These are phyloP conservation scores for Mortierella sp. DNA, from an alignment of 371 early-diverging fungal species.

Conservation along the genomic window DNA sequence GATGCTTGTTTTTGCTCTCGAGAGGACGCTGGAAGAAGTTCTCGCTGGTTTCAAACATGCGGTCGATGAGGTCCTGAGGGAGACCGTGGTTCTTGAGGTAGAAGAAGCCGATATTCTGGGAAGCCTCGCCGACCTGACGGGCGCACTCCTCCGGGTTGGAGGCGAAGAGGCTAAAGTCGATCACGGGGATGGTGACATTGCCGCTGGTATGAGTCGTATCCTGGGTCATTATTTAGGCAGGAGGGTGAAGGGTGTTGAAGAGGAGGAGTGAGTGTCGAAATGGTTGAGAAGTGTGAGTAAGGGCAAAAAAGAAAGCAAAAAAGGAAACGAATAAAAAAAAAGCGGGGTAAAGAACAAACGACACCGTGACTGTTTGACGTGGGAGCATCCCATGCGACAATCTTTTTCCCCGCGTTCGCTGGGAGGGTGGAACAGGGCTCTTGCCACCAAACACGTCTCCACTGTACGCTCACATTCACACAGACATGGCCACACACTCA, in stretches of 20 bases:
- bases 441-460: too few relatives aligned
- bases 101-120: constrained; percentile 73
- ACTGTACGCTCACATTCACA: neutral
- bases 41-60: constrained; percentile 66
- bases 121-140: constrained; percentile 63
- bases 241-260: too few relatives aligned
- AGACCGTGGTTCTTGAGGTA: constrained; percentile 73
- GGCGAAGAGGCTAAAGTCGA: constrained; percentile 64
- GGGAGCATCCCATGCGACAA: neutral
- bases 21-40: constrained; percentile 28
- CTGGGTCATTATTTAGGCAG: neutral
- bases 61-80: constrained; percentile 60
- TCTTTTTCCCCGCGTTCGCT: neutral
- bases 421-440: too few relatives aligned
- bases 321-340: constrained; percentile 6
- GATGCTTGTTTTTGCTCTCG: constrained; percentile 22
- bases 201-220: neutral
- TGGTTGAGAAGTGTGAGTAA: neutral
- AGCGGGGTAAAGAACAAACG: neutral
- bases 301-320: neutral
- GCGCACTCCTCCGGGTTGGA: constrained; percentile 58
- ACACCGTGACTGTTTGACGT: neutral
- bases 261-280: neutral
- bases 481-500: neutral
- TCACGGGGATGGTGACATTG: constrained; percentile 60